Base-by-base conservation (phyloP, 2,329 filamentous ascomycete genomes). In the Didymella sp. region DNA sequence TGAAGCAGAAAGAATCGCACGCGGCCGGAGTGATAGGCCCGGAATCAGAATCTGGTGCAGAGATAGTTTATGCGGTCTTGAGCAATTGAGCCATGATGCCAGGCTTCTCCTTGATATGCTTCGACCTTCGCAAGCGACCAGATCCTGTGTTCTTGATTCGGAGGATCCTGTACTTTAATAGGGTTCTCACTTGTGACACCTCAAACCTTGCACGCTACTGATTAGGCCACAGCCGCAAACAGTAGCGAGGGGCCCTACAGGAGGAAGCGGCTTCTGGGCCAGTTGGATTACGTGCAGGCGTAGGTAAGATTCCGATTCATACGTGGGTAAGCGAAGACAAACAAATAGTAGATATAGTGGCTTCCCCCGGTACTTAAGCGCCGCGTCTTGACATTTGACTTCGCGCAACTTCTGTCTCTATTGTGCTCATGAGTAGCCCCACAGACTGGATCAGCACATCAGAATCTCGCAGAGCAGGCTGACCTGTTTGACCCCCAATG, bases 241-340 rank as follows among this genome's bases (percentile, higher is more conserved):
- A 41, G 40, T 48, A 48, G 48, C 42, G 54, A 48, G 45, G 30
- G 24, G 27, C 25, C 46, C 33, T 12, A 30, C n/a, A n/a, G 15
- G 15, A 52, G 25, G 15, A 19, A 52, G 25, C 19, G 44, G 43
- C 48, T 25, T 40, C 25, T 38, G 43, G 38, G 24, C 54, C 48
- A 57, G 35, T 44, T 43, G 38, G 15, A 52, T 52, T 52, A 49
- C 37, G 48, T 51, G 55, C 43, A 58, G 55, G 33, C 38, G 37
- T 30, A 37, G 33, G 44, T 35, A 33, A 53, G 49, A 49, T 43
- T 31, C n/a, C 38, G 17, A 33, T 21, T 52, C 17, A 25, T 48
- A 48, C 50, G 49, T 58, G 44, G 55, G 49, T 58, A 58, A 53
- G 55, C 55, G 55, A 58, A 30, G 35, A 28, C 48, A 41, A 44